Evolutionary conservation across 2,329 filamentous ascomycete genomes (phyloP).

Genomic region (Zymoseptoria passerinii): DNA sequence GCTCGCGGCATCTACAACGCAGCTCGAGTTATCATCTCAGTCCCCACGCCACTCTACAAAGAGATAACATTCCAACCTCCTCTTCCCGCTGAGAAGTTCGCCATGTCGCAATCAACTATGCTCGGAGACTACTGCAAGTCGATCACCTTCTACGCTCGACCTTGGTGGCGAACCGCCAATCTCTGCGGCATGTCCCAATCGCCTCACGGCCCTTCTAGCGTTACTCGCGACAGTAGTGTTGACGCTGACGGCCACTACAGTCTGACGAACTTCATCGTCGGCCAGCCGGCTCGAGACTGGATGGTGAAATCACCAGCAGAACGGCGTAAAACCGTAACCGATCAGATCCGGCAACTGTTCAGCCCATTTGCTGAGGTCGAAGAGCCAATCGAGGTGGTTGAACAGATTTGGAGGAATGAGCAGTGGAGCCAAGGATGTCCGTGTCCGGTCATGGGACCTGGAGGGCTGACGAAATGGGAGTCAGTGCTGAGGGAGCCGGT

Average conservation of each 20-base stretch:
- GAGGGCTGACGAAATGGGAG: slow-evolving; percentile 19
- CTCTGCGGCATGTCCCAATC: slow-evolving; percentile 40
- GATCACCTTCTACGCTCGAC: slow-evolving; percentile 39
- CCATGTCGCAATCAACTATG: slow-evolving; percentile 12
- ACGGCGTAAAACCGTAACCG: slow-evolving; percentile 28
- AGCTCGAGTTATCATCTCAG: slow-evolving; percentile 41
- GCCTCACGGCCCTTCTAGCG: slow-evolving; percentile 41
- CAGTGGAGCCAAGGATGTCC: slow-evolving; percentile 25
- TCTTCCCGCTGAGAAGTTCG: slow-evolving; percentile 37
- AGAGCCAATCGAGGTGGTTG: slow-evolving; percentile 26
- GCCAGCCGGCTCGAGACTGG: slow-evolving; percentile 33
- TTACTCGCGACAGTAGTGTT: slow-evolving; percentile 40
- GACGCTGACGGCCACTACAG: slow-evolving; percentile 19
- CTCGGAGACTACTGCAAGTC: slow-evolving; percentile 46
- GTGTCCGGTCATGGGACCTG: slow-evolving; percentile 20
- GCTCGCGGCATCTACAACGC: slow-evolving; percentile 29
- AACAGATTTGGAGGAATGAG: slow-evolving; percentile 23
- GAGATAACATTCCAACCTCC: slow-evolving; percentile 42
- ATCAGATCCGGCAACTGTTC: slow-evolving; percentile 30
- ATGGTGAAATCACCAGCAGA: slow-evolving; percentile 20
- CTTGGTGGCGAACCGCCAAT: slow-evolving; percentile 41
- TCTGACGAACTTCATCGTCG: slow-evolving; percentile 38
- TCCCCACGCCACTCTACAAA: slow-evolving; percentile 41
- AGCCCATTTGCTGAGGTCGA: slow-evolving; percentile 21
- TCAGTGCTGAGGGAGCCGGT: slow-evolving; percentile 18